Evolutionary conservation across 306 rosid genomes (phyloP), one percentile per base, ranked within the genome.

Genomic region (Fagus sylvatica): DNA sequence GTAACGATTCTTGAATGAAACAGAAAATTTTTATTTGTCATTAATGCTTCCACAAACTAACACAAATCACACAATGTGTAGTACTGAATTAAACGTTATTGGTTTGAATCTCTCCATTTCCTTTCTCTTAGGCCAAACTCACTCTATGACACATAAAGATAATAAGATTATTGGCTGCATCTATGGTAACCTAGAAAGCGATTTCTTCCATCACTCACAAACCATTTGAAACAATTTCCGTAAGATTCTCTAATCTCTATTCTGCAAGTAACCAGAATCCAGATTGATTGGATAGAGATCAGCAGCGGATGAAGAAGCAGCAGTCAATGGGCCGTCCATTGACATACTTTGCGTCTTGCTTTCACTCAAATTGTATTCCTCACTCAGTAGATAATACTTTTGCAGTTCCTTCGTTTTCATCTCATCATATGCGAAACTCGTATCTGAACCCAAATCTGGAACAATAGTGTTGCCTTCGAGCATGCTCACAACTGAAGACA

Each of bases 401-500:
- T 84, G 71, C 76, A 84, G 57, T 37, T 42, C 66, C 42, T 51
- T 71, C n/a, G 41, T 62, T 32, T 28, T 72, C 19, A 72, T 73
- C 49, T 77, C 88, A 69, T 71, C 62, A 49, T 22, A 53, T 4
- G 65, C 30, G 7, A 73, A 46, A 33, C 41, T 55, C 4, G 69
- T 46, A 69, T 81, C 67, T 11, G 37, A 55, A 28, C 57, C 71
- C 40, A 77, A 5, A 36, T 78, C 88, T 34, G 79, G 48, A 37
- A 82, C 60, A 33, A 41, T 62, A 64, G 30, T 32, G 19, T 32
- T 53, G 36, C 91, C 88, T 72, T 84, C 89, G n/a, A 87, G 80
- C 79, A 87, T 80, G 78, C 88, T 77, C 73, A 87, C 87, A 51
- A 80, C 89, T 1, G 68, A 59, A 13, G 89, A 87, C 89, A 87